Conservation (phyloP, 2,329 filamentous ascomycete species). For the Huntiella savannae region DNA sequence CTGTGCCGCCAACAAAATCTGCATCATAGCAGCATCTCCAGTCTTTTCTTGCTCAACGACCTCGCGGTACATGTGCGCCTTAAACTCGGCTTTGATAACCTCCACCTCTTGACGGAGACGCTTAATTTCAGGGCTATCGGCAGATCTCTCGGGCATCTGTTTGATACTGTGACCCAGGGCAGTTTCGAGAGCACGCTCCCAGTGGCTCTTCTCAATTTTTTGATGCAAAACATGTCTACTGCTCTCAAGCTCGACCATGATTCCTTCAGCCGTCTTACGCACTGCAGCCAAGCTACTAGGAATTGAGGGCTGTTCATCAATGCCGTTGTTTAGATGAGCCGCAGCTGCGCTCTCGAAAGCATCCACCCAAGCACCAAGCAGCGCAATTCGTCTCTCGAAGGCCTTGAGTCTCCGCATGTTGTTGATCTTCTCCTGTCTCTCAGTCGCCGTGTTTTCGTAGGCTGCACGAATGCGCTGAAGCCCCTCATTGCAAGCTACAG, state of each 20-base stretch:
- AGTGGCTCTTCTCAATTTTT: slow-evolving; percentile 57
- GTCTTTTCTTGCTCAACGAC: slow-evolving; percentile 70
- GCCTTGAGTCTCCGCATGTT: slow-evolving; percentile 68
- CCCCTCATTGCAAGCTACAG: slow-evolving; percentile 56
- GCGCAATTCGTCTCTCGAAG: slow-evolving; percentile 65
- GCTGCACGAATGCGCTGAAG: slow-evolving; percentile 60
- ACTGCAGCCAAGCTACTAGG: slow-evolving; percentile 53
- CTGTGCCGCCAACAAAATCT: slow-evolving; percentile 71
- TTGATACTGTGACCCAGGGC: slow-evolving; percentile 70
- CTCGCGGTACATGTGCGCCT: slow-evolving; percentile 57
- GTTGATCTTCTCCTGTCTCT: slow-evolving; percentile 60
- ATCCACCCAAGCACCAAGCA: slow-evolving; percentile 82
- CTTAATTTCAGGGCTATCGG: slow-evolving; percentile 22
- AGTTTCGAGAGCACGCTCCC: slow-evolving; percentile 75
- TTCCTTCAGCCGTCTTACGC: slow-evolving; percentile 74
- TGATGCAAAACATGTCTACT: slow-evolving; percentile 85
- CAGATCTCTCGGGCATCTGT: slow-evolving; percentile 47
- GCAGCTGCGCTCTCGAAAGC: slow-evolving; percentile 76
- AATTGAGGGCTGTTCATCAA: slow-evolving; percentile 21
- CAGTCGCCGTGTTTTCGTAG: slow-evolving; percentile 59
- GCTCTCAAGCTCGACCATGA: slow-evolving; percentile 72
- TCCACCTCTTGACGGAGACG: slow-evolving; percentile 70
- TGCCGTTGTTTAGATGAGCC: slow-evolving; percentile 29
- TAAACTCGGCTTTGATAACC: slow-evolving; percentile 63
- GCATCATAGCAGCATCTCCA: slow-evolving; percentile 58